Conservation (phyloP, 768 basidiomycete species). For the Tulasnella sp. region DNA sequence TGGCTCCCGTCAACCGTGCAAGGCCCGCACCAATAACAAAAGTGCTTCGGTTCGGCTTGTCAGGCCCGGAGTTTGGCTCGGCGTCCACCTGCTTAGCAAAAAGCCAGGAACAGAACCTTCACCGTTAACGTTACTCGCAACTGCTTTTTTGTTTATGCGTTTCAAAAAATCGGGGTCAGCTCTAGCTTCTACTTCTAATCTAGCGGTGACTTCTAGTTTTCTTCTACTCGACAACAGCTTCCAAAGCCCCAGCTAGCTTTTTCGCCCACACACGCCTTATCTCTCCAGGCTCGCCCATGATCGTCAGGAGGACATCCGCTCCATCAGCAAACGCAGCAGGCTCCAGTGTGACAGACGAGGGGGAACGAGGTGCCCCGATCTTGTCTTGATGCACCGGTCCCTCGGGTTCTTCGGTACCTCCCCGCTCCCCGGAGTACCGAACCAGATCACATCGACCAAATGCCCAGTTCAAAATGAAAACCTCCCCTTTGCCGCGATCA, state of each 20-base stretch:
- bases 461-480: constrained; percentile 81
- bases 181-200: background rate
- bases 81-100: background rate
- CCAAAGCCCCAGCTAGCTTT: constrained; percentile 34
- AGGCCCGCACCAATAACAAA: background rate
- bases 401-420: constrained; percentile 2
- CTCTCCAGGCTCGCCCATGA: constrained; percentile 88
- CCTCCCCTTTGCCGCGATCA: constrained; percentile 18
- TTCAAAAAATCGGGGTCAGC: background rate
- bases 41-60: background rate
- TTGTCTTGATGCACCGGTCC: background rate
- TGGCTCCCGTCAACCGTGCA: background rate
- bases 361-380: constrained; percentile 15
- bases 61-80: background rate
- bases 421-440: constrained; percentile 24
- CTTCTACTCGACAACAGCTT: background rate
- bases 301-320: constrained; percentile 54
- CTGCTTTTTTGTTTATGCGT: background rate
- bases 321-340: constrained; percentile 26
- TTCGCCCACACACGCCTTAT: constrained; percentile 47
- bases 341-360: constrained; percentile 21
- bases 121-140: background rate
- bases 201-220: background rate
- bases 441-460: constrained; percentile 77
- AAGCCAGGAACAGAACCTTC: background rate